Conservation (phyloP, 768 basidiomycete genomes). For the Suillus hirtellus region DNA sequence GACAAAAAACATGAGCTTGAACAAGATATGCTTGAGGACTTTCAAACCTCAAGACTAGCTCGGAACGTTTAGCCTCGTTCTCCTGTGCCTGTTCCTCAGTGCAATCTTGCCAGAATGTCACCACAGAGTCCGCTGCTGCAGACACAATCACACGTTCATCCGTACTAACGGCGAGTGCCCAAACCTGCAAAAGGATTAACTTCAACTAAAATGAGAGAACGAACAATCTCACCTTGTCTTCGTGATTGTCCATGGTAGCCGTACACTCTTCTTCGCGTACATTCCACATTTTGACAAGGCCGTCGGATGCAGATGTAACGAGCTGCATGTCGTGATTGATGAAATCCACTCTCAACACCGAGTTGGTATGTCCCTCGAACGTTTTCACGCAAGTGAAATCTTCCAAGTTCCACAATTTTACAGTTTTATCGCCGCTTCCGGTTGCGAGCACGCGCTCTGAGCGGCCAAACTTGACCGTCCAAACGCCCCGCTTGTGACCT, state of each 20-base stretch:
- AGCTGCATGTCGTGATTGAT: constrained; percentile 81
- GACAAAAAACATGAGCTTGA: constrained; percentile 16
- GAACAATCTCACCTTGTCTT: constrained; percentile 76
- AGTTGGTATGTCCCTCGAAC: constrained; percentile 98
- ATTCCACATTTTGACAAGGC: constrained; percentile 95
- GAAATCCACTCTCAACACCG: constrained; percentile 92
- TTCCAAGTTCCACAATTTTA: constrained; percentile 92
- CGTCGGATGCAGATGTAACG: constrained; percentile 90
- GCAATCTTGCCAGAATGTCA: constrained; percentile 96
- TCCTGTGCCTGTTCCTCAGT: constrained; percentile 81
- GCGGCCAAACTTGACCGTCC: constrained; percentile 87
- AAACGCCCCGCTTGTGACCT: constrained; percentile 96
- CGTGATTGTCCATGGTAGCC: constrained; percentile 92
- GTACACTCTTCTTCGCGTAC: constrained; percentile 85
- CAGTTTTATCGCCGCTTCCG: constrained; percentile 92
- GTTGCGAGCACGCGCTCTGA: constrained; percentile 86
- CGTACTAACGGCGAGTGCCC: constrained; percentile 83
- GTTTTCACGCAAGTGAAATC: constrained; percentile 94
- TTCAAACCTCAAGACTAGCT: constrained; percentile 79
- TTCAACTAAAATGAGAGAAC: constrained; percentile 8
- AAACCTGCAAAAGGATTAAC: constrained; percentile 61
- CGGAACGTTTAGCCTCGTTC: constrained; percentile 69
- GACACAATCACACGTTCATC: constrained; percentile 89
- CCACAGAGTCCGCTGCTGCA: constrained; percentile 92
- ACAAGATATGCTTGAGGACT: not conserved